Evolutionary conservation across 768 basidiomycete species (phyloP), one percentile per base, ranked within the genome.

Genomic region (Tulasnella sp.): DNA sequence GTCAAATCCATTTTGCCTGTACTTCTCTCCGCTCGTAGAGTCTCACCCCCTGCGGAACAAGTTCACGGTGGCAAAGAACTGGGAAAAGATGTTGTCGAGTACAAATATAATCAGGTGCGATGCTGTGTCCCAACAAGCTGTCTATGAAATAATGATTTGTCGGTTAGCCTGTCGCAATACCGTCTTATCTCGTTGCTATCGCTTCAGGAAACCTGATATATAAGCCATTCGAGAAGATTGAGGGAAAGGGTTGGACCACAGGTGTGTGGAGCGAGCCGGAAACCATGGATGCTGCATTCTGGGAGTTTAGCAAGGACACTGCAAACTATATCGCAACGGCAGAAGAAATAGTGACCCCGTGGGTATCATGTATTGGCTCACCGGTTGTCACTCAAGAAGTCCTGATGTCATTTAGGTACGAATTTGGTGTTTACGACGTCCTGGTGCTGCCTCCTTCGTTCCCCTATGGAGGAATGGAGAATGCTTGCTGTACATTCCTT

Each of bases 391-490:
- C 15, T 39, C 35, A 7, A 16, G 13, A 39, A 24, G 2, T 25
- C 31, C 43, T 12, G 15, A 7, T 33, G 24, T n/a, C 13, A 46
- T 46, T 20, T 22, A 51, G 48, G 0, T 98, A 96, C 62, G 70
- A 69, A 45, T 96, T 91, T 59, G 81, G 84, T 2, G 82, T 90
- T 1, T 95, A 91, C 60, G 91, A 96, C 62, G 63, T 93, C 1
- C 72, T 96, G 16, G 79, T 96, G 20, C 70, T 96, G 3, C 92
- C 92, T 0, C 82, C 87, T 10, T 82, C 84, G 0, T 96, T 95
- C 73, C 92, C 91, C 1, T 93, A 84, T 62, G 91, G 89, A 45
- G 89, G 87, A 54, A 83, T 86, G 86, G 89, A 93, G 76, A 91
- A 92, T 60, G 78, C 85, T 0, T 91, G 88, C 60, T 63, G 91